Evolutionary conservation across 176 grass and related monocot species (phyloP), one percentile per base, ranked within the genome.

Genomic region (Aegilops tauschii): DNA sequence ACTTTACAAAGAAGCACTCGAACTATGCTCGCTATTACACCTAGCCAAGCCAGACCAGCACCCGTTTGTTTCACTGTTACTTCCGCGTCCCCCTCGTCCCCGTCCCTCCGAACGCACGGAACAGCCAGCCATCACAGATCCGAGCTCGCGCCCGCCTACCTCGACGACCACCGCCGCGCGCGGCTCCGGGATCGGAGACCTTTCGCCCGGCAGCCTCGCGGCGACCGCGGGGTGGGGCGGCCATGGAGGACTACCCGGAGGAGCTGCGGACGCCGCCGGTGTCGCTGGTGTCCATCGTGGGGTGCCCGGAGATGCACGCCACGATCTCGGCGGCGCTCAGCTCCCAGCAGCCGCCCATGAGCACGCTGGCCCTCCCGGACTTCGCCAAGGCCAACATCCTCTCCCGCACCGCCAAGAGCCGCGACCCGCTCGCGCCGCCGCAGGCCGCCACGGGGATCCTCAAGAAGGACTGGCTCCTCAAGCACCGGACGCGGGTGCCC

Each of bases 211-310:
- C 73, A 83, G 10, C 62, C 44, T 86, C 82, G 50, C 65, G 31
- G 62, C 75, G 76, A 72, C 40, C 20, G 61, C 78, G 74, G 39
- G 70, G 25, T 54, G 16, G 82, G 77, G 91, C 34, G n/a, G 81
- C 76, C 83, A 99, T 99, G 97, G 97, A 99, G 90, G 90, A 96
- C 82, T 96, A 93, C 85, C 94, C 97, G 62, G 97, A 99, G 90
- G 97, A 99, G 92, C 97, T 96, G 80, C 92, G 94, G 68, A 99
- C 97, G 78, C 97, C 94, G 77, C 97, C 94, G 83, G 63, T 92
- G 34, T 31, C 92, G 5, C 85, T 99, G 25, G 90, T 96, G 29
- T 96, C 87, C 69, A 81, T 99, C 50, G 89, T 95, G 17, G 97
- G 94, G n/a, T 99, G 94, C 89, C 87, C 90, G 64, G 96, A 98